Evolutionary conservation across 768 basidiomycete genomes (phyloP), one percentile per base, ranked within the genome.

Genomic region (Trametes cinnabarina): DNA sequence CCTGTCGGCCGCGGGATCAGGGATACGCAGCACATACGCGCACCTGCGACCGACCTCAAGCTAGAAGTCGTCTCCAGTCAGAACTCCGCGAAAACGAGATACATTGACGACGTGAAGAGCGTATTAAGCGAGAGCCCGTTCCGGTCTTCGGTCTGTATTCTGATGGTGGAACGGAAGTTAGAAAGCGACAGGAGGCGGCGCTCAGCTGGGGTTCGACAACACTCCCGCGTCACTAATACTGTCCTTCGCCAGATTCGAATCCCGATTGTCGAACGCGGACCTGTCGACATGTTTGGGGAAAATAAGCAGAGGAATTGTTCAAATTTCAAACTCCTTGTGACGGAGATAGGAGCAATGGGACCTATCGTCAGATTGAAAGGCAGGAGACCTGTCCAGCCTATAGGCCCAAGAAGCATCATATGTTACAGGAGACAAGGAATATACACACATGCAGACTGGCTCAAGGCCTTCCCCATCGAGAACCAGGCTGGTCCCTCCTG

Each of bases 401-500:
- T 2, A 32, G 30, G 30, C 12, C 30, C 30, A 12, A 12, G 30
- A 32, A 32, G 30, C 30, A 32, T 32, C 30, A 32, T 7, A 32
- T 32, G 30, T 32, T 12, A 32, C 25, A 32, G 50, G 34, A 41
- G n/a, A 55, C 22, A 50, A 26, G 12, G 30, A 41, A 30, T 34
- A 47, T 20, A 4, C n/a, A 40, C n/a, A 47, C 34, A 19, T 17
- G 26, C 44, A 35, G 19, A 25, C 14, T 1, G 22, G n/a, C 47
- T 68, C 63, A 68, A 17, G 62, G 55, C 15, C 70, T 60, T 8
- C 69, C 69, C 70, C 69, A 67, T 20, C 64, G 60, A 37, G 54
- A 53, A 0, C 65, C 64, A 3, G 68, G 69, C 22, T 61, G 65
- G 34, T 80, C 73, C 60, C 82, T 76, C 47, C 73, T 66, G 11